Conservation (phyloP, 768 basidiomycete genomes). For the Amanita subjunquillea region DNA sequence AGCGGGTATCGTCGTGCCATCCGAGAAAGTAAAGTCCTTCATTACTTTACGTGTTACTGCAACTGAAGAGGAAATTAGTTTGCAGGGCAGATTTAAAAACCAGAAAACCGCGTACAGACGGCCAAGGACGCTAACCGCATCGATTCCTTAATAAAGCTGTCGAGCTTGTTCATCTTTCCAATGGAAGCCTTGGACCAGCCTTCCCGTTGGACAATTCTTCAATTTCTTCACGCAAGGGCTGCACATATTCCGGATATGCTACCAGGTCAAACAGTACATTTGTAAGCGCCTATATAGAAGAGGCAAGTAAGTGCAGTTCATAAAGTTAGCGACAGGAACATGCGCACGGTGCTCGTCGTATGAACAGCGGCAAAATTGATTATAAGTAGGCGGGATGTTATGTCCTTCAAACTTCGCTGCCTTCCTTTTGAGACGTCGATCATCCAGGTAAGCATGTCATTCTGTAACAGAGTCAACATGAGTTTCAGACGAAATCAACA, state of each 20-base stretch:
- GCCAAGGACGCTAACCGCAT: too few species aligned
- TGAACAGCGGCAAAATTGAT: background rate
- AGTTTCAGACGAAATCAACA: background rate
- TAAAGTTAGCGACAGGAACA: background rate
- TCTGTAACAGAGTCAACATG: background rate
- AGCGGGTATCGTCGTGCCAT: too few species aligned
- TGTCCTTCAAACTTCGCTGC: background rate
- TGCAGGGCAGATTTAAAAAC: too few species aligned
- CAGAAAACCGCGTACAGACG: too few species aligned
- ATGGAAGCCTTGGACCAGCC: slow-evolving; percentile 26
- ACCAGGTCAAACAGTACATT: slow-evolving; percentile 22
- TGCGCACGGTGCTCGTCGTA: background rate
- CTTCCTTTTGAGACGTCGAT: background rate
- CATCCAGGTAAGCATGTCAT: background rate
- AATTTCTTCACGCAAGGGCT: slow-evolving; percentile 32
- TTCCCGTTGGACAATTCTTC: slow-evolving; percentile 21
- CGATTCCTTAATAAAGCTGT: too few species aligned
- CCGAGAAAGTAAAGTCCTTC: too few species aligned
- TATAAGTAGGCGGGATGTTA: background rate
- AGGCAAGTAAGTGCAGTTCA: too few species aligned
- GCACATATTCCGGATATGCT: slow-evolving; percentile 19
- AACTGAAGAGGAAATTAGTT: background rate
- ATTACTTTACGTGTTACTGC: slow-evolving; percentile 11
- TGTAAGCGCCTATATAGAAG: slow-evolving; percentile 9
- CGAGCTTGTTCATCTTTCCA: slow-evolving; percentile 22